Base-by-base conservation (phyloP, 2,329 filamentous ascomycete genomes). In the Leptodontidium sp. region DNA sequence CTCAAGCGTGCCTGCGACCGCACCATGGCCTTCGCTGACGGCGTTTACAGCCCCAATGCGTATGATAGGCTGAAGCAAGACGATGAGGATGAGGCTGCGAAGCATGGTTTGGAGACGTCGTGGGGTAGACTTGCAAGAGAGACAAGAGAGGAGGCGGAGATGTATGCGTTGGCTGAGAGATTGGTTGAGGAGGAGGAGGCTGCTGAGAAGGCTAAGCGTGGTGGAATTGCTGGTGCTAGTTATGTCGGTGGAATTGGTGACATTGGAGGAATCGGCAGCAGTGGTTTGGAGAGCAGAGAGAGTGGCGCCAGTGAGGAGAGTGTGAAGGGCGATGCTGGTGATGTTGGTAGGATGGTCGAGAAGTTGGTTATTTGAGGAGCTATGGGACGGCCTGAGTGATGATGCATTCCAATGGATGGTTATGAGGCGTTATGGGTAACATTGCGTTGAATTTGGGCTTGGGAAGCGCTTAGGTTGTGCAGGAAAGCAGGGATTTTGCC, bases 141-240 rank as follows among this genome's bases (percentile, higher is more conserved):
- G 29, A 55, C 35, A 14, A 35, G 50, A 12, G 50, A 53, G 26
- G 24, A 32, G 9, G 50, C 24, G 0, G 50, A 53, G 24, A 53
- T 53, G 50, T 53, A 26, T 24, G 26, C 29, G 15, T n/a, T 55
- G 52, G 52, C 52, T 4, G 52, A 55, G 29, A 55, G 29, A 9
- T 35, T 55, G 26, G 52, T 55, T n/a, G 52, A 55, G 52, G 29
- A 55, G 26, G 52, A 35, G 35, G 52, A 55, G 52, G 52, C 29
- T 40, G 38, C 11, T 55, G 52, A 55, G 52, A 55, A 35, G 14
- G 52, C 52, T 35, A 35, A 29, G 29, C 52, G 26, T 17, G 14
- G 52, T 6, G 24, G 15, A 3, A 7, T 35, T n/a, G 38, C 52
- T 32, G 14, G 26, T 55, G 29, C 3, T 21, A 21, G 21, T 21